phyloP scores from a whole-genome alignment of 1,284 basidiomycete genomes.

The Ganoderma lucidum region DNA sequence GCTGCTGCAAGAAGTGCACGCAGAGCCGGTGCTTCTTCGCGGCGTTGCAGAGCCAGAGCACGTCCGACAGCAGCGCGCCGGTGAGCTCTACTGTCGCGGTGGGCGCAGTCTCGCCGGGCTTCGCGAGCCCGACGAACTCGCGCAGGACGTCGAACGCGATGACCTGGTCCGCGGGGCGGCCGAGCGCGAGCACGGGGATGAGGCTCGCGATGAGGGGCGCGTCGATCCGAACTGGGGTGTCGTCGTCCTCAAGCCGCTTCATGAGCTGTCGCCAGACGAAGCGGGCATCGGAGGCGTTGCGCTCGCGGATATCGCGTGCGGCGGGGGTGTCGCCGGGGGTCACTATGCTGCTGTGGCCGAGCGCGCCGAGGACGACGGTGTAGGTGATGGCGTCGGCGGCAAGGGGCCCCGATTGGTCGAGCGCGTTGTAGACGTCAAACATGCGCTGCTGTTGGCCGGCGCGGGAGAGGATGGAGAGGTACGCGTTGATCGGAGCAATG shows the following conservation, averaged over 20 bases:
- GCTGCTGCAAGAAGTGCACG: slow-evolving; percentile 63
- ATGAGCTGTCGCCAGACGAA: slow-evolving; percentile 71
- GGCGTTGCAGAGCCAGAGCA: slow-evolving; percentile 63
- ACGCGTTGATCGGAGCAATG: slow-evolving; percentile 58
- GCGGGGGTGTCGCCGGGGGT: slow-evolving; percentile 16
- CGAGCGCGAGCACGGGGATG: slow-evolving; percentile 60
- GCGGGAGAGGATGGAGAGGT: slow-evolving; percentile 69
- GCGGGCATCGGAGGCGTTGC: slow-evolving; percentile 62
- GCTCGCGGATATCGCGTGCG: slow-evolving; percentile 21
- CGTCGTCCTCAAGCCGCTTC: slow-evolving; percentile 52
- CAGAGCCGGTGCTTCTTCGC: slow-evolving; percentile 55
- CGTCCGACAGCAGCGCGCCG: slow-evolving; percentile 55
- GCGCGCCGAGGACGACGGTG: slow-evolving; percentile 65
- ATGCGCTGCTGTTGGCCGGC: slow-evolving; percentile 65
- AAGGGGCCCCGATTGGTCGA: slow-evolving; percentile 64
- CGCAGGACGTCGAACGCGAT: slow-evolving; percentile 68
- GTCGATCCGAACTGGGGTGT: slow-evolving; percentile 55
- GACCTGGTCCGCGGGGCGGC: slow-evolving; percentile 62
- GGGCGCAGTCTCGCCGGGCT: slow-evolving; percentile 49
- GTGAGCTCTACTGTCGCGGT: slow-evolving; percentile 50
- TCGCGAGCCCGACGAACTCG: slow-evolving; percentile 67
- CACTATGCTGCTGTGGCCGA: slow-evolving; percentile 43
- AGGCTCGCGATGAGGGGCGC: slow-evolving; percentile 56
- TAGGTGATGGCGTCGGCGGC: slow-evolving; percentile 65
- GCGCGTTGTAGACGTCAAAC: slow-evolving; percentile 74